phyloP scores from a whole-genome alignment of 2,329 filamentous ascomycete species.

The Colletotrichum spinosum region DNA sequence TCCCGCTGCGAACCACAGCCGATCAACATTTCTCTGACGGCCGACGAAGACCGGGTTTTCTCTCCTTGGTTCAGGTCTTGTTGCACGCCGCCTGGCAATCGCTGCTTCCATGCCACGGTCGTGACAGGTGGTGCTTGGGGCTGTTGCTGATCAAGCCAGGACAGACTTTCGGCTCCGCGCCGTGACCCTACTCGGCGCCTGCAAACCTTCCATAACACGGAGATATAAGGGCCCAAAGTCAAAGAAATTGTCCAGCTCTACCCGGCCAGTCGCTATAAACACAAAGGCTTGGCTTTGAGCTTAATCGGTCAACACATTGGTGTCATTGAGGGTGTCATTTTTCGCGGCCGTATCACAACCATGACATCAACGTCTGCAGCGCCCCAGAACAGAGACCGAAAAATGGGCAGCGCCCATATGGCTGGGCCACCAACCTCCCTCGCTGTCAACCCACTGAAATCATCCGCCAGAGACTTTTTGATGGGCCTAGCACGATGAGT shows the following conservation, averaged over 20 bases:
- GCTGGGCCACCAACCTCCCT: constrained; percentile 12
- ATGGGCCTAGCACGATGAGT: constrained; percentile 19
- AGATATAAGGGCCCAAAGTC: constrained; percentile 13
- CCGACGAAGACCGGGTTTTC: constrained; percentile 8
- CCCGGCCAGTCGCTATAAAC: constrained; percentile 16
- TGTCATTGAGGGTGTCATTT: background rate
- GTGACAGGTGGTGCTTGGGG: constrained; percentile 29
- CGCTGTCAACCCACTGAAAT: constrained; percentile 17
- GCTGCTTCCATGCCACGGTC: constrained; percentile 3
- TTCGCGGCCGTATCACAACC: background rate
- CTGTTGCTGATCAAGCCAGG: constrained; percentile 13
- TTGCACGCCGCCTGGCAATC: constrained; percentile 9
- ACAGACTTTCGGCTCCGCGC: constrained; percentile 24
- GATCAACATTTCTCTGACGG: constrained; percentile 33
- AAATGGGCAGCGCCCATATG: constrained; percentile 2
- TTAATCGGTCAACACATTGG: constrained; percentile 11
- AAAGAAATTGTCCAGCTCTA: constrained; percentile 26
- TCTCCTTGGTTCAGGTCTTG: constrained; percentile 7
- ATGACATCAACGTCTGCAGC: background rate
- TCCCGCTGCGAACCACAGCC: constrained; percentile 26
- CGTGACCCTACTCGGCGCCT: constrained; percentile 7
- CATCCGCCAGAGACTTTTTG: constrained; percentile 3
- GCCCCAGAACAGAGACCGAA: constrained; percentile 5
- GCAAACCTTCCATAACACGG: constrained; percentile 1
- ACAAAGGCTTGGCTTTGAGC: constrained; percentile 27